Conservation (phyloP, 2,329 filamentous ascomycete genomes). For the Ophiostoma sp. region DNA sequence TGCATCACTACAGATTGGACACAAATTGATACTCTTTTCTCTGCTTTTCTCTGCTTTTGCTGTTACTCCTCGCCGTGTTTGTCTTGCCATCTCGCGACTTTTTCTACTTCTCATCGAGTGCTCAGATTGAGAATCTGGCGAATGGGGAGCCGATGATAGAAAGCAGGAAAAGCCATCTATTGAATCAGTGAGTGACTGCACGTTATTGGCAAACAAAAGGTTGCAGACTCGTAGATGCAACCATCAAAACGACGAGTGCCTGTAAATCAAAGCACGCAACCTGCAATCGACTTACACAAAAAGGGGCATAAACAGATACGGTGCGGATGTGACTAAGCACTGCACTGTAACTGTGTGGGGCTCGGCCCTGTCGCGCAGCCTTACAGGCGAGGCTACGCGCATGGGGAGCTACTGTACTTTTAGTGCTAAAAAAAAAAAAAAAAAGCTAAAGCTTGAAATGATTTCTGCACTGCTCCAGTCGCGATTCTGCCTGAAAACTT, state of each 20-base stretch:
- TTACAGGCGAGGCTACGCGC: constrained; percentile 14
- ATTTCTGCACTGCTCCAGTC: not conserved
- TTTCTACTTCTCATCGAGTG: not conserved
- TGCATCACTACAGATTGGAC: not conserved
- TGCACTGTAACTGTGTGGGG: constrained; percentile 8
- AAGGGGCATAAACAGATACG: constrained; percentile 10
- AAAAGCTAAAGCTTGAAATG: not conserved
- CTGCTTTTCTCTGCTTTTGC: not conserved
- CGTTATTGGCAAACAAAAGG: not conserved
- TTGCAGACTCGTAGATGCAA: not conserved
- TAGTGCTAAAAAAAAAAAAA: constrained; percentile 2
- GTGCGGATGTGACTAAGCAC: not conserved
- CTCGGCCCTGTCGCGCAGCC: not conserved
- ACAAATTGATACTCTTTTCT: not conserved
- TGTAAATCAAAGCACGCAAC: not conserved
- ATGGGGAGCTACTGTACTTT: not conserved
- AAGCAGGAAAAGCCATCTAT: not conserved
- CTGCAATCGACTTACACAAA: not conserved
- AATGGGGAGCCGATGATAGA: not conserved
- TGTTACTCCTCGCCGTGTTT: not conserved
- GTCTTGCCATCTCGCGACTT: not conserved
- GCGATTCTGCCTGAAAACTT: not conserved
- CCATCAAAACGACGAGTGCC: not conserved
- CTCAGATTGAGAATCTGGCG: not conserved
- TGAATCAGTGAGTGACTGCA: not conserved